phyloP scores from a whole-genome alignment of 371 early-diverging fungal genomes.

The Dichotomocladium elegans region DNA sequence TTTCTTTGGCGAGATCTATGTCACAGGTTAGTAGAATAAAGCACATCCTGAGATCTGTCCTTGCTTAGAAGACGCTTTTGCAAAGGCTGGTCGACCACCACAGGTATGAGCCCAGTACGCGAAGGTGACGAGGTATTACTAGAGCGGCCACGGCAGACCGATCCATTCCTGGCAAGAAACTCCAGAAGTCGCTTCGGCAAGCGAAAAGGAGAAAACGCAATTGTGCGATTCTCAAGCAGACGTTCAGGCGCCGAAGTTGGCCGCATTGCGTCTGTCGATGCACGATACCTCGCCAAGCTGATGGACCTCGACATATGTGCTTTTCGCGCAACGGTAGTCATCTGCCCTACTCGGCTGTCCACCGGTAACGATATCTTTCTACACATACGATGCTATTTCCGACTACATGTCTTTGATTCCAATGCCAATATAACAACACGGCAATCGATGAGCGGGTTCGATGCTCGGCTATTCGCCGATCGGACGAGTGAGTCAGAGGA shows the following conservation, averaged over 20 bases:
- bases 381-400: constrained; percentile 39
- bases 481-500: constrained; percentile 22
- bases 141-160: constrained; percentile 12
- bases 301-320: constrained; percentile 44
- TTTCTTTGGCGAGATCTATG: not conserved
- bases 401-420: constrained; percentile 25
- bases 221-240: constrained; percentile 48
- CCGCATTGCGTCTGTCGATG: constrained; percentile 38
- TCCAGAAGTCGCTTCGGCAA: not conserved
- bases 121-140: constrained; percentile 27
- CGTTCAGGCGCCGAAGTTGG: constrained; percentile 38
- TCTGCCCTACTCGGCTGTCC: constrained; percentile 24
- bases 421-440: not conserved
- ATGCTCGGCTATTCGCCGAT: constrained; percentile 14
- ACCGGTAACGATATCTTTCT: constrained; percentile 54
- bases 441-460: no score
- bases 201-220: constrained; percentile 28
- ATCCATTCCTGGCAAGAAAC: not conserved
- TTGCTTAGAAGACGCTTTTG: not conserved
- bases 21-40: not conserved
- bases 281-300: constrained; percentile 43
- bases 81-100: constrained; percentile 37
- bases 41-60: not conserved
- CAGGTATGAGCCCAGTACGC: constrained; percentile 21
- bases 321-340: constrained; percentile 45